Conservation (phyloP, 352 stramenopile genomes). For the Globisporangium barbulae region DNA sequence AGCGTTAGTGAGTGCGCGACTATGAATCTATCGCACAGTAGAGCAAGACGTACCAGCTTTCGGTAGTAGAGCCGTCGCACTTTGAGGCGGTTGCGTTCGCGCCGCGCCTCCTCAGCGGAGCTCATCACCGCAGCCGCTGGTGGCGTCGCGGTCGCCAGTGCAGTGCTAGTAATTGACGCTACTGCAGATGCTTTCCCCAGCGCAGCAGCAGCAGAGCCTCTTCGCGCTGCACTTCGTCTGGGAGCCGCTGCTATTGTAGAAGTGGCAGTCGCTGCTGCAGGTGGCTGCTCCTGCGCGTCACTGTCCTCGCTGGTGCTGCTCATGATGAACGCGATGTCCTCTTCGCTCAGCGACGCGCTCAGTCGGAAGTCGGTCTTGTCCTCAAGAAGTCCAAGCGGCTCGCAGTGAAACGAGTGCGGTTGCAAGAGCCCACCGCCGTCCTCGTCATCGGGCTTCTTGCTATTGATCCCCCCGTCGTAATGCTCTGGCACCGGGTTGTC, state of each 20-base stretch:
- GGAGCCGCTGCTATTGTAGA: background rate
- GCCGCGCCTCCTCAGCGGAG: constrained; percentile 6
- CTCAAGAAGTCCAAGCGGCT: background rate
- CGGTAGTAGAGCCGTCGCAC: constrained; percentile 20
- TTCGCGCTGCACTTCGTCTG: background rate
- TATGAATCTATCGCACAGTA: background rate
- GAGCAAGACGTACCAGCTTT: constrained; percentile 13
- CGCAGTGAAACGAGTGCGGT: background rate
- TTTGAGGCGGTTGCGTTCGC: constrained; percentile 18
- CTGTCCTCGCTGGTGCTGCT: background rate
- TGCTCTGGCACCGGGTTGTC: background rate
- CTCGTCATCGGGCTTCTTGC: background rate
- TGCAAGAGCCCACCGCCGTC: background rate
- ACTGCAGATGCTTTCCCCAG: background rate
- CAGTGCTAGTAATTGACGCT: background rate
- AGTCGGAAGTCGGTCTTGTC: background rate
- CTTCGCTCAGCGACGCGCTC: constrained; percentile 4
- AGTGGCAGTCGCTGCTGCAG: background rate
- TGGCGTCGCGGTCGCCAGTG: background rate
- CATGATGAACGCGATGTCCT: background rate
- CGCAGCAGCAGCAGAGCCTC: background rate
- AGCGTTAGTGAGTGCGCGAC: background rate
- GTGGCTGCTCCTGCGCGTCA: background rate
- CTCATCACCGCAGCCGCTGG: background rate
- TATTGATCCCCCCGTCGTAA: background rate